Conservation (phyloP, 2,329 filamentous ascomycete species). For the Ophiostoma quercus region DNA sequence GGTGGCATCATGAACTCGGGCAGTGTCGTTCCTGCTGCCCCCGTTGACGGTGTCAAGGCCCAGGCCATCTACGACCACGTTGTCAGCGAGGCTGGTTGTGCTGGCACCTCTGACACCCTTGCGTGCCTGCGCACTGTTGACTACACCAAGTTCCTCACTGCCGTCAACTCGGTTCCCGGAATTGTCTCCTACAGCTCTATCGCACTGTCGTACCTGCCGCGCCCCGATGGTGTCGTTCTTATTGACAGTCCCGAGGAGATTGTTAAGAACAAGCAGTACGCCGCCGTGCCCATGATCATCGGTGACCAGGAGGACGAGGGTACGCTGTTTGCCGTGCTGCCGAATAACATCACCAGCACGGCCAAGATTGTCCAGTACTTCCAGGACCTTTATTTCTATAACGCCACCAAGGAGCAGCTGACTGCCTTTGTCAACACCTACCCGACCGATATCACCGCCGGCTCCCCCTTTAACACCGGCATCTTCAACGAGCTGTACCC, state of each 20-base stretch:
- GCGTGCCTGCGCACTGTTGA: conserved; percentile 59
- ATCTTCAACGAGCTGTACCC: conserved; percentile 67
- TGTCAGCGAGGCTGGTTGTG: conserved; percentile 57
- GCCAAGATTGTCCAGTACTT: conserved; percentile 59
- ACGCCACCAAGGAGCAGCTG: conserved; percentile 49
- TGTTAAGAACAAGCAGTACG: conserved; percentile 44
- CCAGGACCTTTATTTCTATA: conserved; percentile 52
- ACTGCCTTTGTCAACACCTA: conserved; percentile 58
- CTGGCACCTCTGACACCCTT: conserved; percentile 50
- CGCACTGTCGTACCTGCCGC: conserved; percentile 67
- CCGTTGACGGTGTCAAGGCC: conserved; percentile 60
- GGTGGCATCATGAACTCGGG: conserved; percentile 75
- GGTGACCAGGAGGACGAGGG: conserved; percentile 78
- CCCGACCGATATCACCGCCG: conserved; percentile 48
- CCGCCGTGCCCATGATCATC: conserved; percentile 50
- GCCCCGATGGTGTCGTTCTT: conserved; percentile 62
- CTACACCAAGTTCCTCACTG: conserved; percentile 58
- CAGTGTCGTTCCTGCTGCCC: conserved; percentile 54
- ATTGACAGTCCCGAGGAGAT: conserved; percentile 59
- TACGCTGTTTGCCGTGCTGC: conserved; percentile 66
- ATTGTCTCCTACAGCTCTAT: conserved; percentile 59
- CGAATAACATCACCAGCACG: conserved; percentile 60
- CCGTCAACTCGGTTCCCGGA: conserved; percentile 64
- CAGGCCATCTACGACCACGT: conserved; percentile 62
- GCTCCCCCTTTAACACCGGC: conserved; percentile 67